Conservation (phyloP, 2,329 filamentous ascomycete species). For the Pseudocercospora cruenta region DNA sequence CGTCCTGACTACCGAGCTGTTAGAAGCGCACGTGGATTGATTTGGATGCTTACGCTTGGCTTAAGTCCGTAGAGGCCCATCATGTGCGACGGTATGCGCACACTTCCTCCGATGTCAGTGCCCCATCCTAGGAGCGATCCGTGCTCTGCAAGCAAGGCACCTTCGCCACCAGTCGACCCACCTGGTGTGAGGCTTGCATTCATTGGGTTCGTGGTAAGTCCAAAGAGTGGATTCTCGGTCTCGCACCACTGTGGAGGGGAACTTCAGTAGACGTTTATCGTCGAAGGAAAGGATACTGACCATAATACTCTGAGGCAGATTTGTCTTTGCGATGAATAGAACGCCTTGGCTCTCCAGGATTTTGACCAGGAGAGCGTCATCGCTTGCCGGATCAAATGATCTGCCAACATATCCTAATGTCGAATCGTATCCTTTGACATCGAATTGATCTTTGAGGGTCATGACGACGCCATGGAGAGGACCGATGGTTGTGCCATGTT, state of each 20-base stretch:
- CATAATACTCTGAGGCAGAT: constrained; percentile 57
- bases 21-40: no score
- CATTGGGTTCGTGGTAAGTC: constrained; percentile 53
- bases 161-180: constrained; percentile 54
- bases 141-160: constrained; percentile 44
- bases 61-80: constrained; percentile 56
- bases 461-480: constrained; percentile 45
- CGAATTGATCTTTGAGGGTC: constrained; percentile 61
- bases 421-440: constrained; percentile 56
- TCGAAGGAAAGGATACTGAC: constrained; percentile 11
- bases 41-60: constrained; percentile 43
- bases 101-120: constrained; percentile 57
- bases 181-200: constrained; percentile 51
- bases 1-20: constrained; percentile 48
- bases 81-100: constrained; percentile 54
- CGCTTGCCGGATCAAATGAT: constrained; percentile 53
- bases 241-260: constrained; percentile 52
- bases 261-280: constrained; percentile 16
- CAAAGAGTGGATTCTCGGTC: constrained; percentile 58
- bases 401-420: constrained; percentile 57
- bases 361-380: constrained; percentile 56
- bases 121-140: constrained; percentile 54
- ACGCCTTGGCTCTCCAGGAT: constrained; percentile 56
- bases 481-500: constrained; percentile 45
- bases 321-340: constrained; percentile 59